phyloP scores from a whole-genome alignment of 352 stramenopile species.

The Phytopythium cucurbitacearum region DNA sequence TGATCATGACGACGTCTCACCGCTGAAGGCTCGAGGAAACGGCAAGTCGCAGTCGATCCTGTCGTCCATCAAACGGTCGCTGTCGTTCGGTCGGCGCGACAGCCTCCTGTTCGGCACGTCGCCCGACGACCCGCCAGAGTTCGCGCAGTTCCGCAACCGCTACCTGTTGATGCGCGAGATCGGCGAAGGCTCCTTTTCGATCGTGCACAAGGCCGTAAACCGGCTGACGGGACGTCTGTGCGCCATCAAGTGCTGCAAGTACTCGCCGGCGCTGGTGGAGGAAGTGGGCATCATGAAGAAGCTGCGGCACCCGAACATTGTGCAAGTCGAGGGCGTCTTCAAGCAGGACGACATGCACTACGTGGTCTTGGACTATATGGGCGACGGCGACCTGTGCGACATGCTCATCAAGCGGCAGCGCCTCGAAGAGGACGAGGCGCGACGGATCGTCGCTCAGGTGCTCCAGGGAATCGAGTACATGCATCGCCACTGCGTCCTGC shows the following conservation, averaged over 20 bases:
- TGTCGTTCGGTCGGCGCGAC: background rate
- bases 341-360: conserved; percentile 68
- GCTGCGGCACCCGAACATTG: conserved; percentile 64
- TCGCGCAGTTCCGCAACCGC: conserved; percentile 48
- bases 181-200: conserved; percentile 79
- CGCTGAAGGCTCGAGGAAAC: background rate
- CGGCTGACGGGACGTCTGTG: conserved; percentile 54
- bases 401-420: conserved; percentile 59
- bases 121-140: conserved; percentile 33
- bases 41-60: background rate
- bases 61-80: conserved; percentile 4
- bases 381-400: conserved; percentile 73
- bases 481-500: conserved; percentile 55
- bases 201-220: conserved; percentile 76
- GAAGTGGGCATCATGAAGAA: conserved; percentile 63
- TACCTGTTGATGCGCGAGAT: conserved; percentile 81
- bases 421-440: conserved; percentile 47
- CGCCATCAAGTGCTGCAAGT: conserved; percentile 75
- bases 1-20: background rate
- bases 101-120: background rate
- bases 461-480: conserved; percentile 56
- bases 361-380: conserved; percentile 81
- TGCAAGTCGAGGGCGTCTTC: conserved; percentile 68
- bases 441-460: conserved; percentile 60
- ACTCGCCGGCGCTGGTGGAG: conserved; percentile 53